Base-by-base conservation (phyloP, 2,329 filamentous ascomycete genomes). In the Sporothrix dimorphospora region DNA sequence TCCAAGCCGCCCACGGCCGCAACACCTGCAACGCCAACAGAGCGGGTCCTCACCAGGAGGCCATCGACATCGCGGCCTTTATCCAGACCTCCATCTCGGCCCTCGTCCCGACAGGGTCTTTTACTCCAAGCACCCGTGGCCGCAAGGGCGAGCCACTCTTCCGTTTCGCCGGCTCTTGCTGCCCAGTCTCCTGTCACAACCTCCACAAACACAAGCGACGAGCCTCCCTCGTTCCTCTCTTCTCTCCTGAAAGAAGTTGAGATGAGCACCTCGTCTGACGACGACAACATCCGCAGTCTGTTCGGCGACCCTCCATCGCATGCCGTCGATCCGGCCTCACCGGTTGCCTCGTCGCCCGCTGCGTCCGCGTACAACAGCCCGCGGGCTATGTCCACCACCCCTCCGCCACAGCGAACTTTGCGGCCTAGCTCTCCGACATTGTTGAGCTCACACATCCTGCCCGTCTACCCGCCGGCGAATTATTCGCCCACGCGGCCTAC, bases 191-290 rank as follows among this genome's bases (percentile, higher is more conserved):
- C 70, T 6, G 59, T 59, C 27, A 55, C 47, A 57, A 57, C 59
- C 38, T 47, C 27, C 14, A 40, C 11, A 40, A 42, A 16, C 67
- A 55, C 65, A 19, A 66, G 77, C 74, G 80, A 83, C 51, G 86
- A 84, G 38, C 88, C 87, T 8, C 92, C 94, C 8, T 94, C 93
- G 6, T 95, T 98, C 78, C 85, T 98, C 8, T 93, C 94, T 30
- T 95, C 94, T 0, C 84, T 98, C 7, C 83, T 98, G 67, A 94
- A 92, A 79, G 95, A 98, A 80, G 93, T 98, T 1, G 94, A 97
- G 74, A 87, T 86, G 80, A 86, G 85, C 80, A 80, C 86, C 71
- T 81, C 83, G 2, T 87, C 87, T 0, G 88, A 91, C 71, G 89
- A 90, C 68, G 88, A 90, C 70, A 83, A 79, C 34, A 78, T 84